Evolutionary conservation across 2,329 filamentous ascomycete species (phyloP).

Genomic region (Apiospora koreana): DNA sequence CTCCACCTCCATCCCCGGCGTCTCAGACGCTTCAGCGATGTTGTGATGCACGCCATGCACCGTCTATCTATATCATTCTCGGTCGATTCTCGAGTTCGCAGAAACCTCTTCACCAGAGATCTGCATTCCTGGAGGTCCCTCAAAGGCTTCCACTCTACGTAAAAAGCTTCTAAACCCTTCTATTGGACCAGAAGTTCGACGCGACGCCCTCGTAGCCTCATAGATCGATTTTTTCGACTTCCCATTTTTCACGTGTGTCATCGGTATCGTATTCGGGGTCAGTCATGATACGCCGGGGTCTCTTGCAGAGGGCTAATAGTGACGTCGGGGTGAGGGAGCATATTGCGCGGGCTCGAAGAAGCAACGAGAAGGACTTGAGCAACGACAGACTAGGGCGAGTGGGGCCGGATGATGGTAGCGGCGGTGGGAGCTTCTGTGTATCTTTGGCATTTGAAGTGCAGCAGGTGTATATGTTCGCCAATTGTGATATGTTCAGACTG

Average conservation of each 20-base stretch:
- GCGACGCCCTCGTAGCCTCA: conserved; percentile 2
- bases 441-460: neutral
- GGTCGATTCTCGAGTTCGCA: neutral
- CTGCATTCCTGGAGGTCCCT: neutral
- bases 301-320: no score
- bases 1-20: neutral
- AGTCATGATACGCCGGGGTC: neutral
- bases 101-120: neutral
- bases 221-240: neutral
- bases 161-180: neutral
- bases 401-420: no score
- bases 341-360: no score
- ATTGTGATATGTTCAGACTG: neutral
- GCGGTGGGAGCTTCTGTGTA: neutral
- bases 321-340: no score
- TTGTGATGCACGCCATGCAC: neutral
- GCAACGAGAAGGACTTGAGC: no score
- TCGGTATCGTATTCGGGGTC: neutral
- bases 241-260: neutral
- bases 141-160: neutral
- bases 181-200: neutral
- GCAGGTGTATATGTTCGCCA: neutral
- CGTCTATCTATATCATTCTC: neutral
- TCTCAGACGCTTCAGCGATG: neutral
- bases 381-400: no score